phyloP scores from a whole-genome alignment of 2,329 filamentous ascomycete species.

The Lasiodiplodia sp. region DNA sequence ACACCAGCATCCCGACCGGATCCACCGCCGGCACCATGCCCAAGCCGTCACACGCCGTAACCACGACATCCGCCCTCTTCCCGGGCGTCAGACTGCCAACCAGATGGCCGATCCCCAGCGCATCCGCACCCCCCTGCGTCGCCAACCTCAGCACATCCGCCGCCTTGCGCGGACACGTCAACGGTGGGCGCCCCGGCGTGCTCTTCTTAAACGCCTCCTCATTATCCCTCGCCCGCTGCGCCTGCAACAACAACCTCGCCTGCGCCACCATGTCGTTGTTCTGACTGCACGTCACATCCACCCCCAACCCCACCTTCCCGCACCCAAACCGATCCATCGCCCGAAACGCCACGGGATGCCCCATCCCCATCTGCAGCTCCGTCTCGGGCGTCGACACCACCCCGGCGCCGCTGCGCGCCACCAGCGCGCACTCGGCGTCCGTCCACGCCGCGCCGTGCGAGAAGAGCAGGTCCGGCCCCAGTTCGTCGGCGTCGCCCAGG shows the following conservation, averaged over 20 bases:
- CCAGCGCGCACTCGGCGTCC: neutral
- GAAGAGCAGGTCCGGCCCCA: conserved; percentile 2
- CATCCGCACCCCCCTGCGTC: conserved; percentile 7
- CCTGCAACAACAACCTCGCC: conserved; percentile 11
- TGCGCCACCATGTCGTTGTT: conserved; percentile 5
- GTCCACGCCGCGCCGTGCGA: conserved; percentile 6
- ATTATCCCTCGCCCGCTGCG: neutral
- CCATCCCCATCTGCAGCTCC: conserved; percentile 22
- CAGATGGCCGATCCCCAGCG: neutral
- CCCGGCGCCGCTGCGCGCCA: neutral
- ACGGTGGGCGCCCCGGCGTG: neutral
- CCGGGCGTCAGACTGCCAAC: neutral
- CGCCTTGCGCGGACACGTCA: neutral
- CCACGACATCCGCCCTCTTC: conserved; percentile 8
- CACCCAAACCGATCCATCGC: neutral
- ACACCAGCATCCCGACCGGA: conserved; percentile 14
- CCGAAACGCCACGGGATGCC: conserved; percentile 8
- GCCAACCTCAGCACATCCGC: neutral
- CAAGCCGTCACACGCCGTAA: neutral
- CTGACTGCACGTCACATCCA: conserved; percentile 6
- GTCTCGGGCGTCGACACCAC: conserved; percentile 7
- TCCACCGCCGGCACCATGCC: conserved; percentile 13
- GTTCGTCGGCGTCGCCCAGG: neutral
- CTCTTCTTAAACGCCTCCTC: neutral
- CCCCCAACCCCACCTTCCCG: neutral